These are phyloP conservation scores for Striga asiatica DNA, from an alignment of 257 asterid species.

Conservation along the genomic window DNA sequence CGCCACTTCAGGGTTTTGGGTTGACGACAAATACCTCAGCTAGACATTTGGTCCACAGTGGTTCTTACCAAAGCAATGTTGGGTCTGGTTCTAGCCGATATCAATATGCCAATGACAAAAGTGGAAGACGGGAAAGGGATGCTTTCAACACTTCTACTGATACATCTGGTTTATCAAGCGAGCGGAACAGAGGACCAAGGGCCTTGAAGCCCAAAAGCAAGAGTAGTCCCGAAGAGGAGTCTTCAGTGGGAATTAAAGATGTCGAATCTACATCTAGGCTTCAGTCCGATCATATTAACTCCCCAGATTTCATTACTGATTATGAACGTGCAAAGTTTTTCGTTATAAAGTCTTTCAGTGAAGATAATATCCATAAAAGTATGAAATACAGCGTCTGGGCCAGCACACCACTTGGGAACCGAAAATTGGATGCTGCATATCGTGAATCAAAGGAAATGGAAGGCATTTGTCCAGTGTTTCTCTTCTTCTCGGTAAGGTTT, in stretches of 20 bases:
- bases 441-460: constrained; percentile 60
- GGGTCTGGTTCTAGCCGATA: constrained; percentile 47
- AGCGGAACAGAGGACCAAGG: constrained; percentile 95
- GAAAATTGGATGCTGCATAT: constrained; percentile 91
- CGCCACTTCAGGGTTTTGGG: constrained; percentile 71
- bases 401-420: constrained; percentile 93
- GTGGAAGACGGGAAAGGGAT: constrained; percentile 80
- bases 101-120: constrained; percentile 45
- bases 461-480: constrained; percentile 70
- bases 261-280: constrained; percentile 46
- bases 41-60: constrained; percentile 46
- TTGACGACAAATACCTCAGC: constrained; percentile 44
- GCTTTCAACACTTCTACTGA: constrained; percentile 39
- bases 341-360: constrained; percentile 95
- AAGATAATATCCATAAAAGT: constrained; percentile 93
- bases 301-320: constrained; percentile 61
- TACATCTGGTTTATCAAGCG: constrained; percentile 51
- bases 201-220: constrained; percentile 66
- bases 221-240: constrained; percentile 50
- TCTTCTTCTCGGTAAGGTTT: constrained; percentile 75
- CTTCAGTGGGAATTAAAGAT: constrained; percentile 47
- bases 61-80: constrained; percentile 45
- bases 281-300: constrained; percentile 45
- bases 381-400: constrained; percentile 92
- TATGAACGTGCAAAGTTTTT: constrained; percentile 72